Conservation (phyloP, 805 yeast genomes). For the Kuraishia hungarica region DNA sequence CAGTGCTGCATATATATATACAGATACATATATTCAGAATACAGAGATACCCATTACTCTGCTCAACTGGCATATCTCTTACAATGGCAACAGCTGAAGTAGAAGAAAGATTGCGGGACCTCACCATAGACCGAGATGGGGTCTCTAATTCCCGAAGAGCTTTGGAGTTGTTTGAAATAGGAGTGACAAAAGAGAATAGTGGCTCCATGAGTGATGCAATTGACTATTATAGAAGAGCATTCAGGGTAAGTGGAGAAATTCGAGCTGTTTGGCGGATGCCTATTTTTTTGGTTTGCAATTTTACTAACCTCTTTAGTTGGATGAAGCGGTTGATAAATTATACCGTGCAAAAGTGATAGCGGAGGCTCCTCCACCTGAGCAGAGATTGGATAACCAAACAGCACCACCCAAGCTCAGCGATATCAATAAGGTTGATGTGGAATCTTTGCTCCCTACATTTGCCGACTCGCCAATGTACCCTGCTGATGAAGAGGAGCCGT, state of each 20-base stretch:
- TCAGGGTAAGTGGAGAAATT: slow-evolving; percentile 32
- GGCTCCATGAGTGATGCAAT: slow-evolving; percentile 85
- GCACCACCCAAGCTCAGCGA: slow-evolving; percentile 20
- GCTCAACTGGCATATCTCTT: background rate
- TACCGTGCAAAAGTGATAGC: slow-evolving; percentile 48
- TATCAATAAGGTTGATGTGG: slow-evolving; percentile 33
- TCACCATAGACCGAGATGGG: background rate
- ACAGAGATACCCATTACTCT: no score
- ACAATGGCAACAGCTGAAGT: background rate
- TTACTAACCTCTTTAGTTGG: slow-evolving; percentile 8
- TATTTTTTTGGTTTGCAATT: no score
- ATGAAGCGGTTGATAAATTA: slow-evolving; percentile 51
- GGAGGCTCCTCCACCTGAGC: slow-evolving; percentile 12
- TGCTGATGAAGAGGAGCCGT: slow-evolving; percentile 25
- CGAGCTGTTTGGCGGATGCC: no score
- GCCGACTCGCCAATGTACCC: slow-evolving; percentile 17
- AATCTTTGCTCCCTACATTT: slow-evolving; percentile 28
- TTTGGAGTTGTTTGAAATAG: slow-evolving; percentile 44
- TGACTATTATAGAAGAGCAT: slow-evolving; percentile 61
- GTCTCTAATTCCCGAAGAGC: background rate
- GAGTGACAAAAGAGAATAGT: slow-evolving; percentile 58
- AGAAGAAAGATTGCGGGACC: background rate
- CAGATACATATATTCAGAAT: no score
- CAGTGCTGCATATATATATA: no score
- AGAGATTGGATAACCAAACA: slow-evolving; percentile 3